A percentile compares a stretch with the other conserved stretches of the same genome.
Conservation (phyloP, 306 rosid genomes). For the Trifolium subterraneum region DNA sequence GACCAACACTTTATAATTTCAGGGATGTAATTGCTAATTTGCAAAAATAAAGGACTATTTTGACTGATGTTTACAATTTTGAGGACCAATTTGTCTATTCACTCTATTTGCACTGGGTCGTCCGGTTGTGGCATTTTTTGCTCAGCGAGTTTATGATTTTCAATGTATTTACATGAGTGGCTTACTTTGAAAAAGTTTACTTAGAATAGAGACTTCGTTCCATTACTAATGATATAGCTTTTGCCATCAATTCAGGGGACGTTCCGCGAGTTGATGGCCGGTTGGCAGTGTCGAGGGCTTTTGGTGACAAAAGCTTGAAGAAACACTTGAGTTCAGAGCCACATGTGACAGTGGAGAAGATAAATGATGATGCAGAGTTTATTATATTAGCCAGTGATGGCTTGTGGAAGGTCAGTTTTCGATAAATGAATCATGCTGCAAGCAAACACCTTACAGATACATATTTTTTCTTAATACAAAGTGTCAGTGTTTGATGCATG, state of each 20-base stretch:
- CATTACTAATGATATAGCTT: constrained; percentile 40
- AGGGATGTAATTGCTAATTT: no score
- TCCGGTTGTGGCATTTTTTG: constrained; percentile 21
- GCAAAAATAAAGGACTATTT: no score
- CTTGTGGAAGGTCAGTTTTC: constrained; percentile 87
- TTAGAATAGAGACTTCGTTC: constrained; percentile 32
- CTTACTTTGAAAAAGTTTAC: constrained; percentile 19
- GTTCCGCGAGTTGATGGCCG: constrained; percentile 97
- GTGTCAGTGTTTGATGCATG: background rate
- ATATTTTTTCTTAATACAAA: background rate
- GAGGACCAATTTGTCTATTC: background rate
- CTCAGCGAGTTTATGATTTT: constrained; percentile 32
- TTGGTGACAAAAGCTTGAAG: constrained; percentile 97
- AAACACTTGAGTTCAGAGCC: constrained; percentile 93
- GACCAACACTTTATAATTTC: no score
- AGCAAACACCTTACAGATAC: background rate
- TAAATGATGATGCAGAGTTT: constrained; percentile 71
- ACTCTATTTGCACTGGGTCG: background rate
- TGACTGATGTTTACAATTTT: background rate
- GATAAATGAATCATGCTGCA: constrained; percentile 25
- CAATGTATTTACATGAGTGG: constrained; percentile 19
- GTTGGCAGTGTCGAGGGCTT: constrained; percentile 92
- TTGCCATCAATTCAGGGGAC: constrained; percentile 63
- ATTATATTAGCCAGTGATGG: constrained; percentile 94
- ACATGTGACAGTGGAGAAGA: constrained; percentile 54